Base-by-base conservation (phyloP, 2,329 filamentous ascomycete genomes). In the Pseudocercospora cruenta region DNA sequence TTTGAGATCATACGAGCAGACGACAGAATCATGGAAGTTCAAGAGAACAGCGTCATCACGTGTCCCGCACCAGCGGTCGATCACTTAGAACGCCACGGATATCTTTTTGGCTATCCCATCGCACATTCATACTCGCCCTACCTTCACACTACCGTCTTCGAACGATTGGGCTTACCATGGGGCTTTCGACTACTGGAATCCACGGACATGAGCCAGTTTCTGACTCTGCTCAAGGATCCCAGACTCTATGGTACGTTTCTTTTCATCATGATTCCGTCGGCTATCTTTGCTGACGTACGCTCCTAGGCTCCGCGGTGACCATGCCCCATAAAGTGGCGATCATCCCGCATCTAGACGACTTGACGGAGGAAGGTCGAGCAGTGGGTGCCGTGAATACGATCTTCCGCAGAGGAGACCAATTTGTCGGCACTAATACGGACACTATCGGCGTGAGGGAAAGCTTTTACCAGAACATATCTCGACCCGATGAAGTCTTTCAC, bases 321-420 rank as follows among this genome's bases (percentile, higher is more conserved):
- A 95, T 94, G 91, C 92, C 92, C 0, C 89, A 92, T 82, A 94
- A 95, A 78, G 87, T 94, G 26, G 84, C 87, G 72, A 92, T 94
- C 75, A 86, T 94, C 66, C 83, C 87, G 0, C 84, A 92, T 71
- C 84, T 94, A 8, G 91, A 94, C 74, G 86, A 89, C 62, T 81
- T 94, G 43, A 93, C 91, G 6, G 85, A 87, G 22, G 90, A 93
- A 78, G 91, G 88, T 71, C 84, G 85, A 58, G 88, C 89, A 39
- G 89, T 93, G 22, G 91, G 91, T 57, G 91, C 91, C 59, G 90
- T 90, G 78, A 94, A 95, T 82, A 95, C 91, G 0, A 85, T 94
- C 60, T 94, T 90, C 80, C 77, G 91, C 55, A 82, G 85, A 22
- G 78, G 81, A 55, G 81, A 82, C 57, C 76, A 82, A 55, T 71